phyloP scores from a whole-genome alignment of 2,329 filamentous ascomycete species.

The Coniochaeta prunicola region DNA sequence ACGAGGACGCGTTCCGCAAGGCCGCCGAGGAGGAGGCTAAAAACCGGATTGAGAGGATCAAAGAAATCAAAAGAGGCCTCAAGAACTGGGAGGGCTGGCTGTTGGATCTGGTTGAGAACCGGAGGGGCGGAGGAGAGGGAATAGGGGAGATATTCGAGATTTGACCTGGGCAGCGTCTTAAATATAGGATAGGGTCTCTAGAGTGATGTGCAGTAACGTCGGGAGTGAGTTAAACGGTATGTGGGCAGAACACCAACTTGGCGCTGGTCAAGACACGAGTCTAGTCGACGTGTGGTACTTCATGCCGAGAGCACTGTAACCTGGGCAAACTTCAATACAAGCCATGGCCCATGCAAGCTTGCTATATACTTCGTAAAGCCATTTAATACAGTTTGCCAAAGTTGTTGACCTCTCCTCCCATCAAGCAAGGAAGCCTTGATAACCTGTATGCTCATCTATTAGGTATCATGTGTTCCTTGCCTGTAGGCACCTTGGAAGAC shows the following conservation, averaged over 20 bases:
- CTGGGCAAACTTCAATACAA: neutral
- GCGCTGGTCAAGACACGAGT: neutral
- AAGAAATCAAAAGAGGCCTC: conserved; percentile 54
- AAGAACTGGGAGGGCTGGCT: conserved; percentile 64
- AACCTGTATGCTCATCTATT: neutral
- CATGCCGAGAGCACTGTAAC: neutral
- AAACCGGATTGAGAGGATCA: conserved; percentile 54
- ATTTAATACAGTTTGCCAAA: neutral
- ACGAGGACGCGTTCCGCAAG: conserved; percentile 57
- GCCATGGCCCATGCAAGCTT: neutral
- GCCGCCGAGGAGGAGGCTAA: conserved; percentile 56
- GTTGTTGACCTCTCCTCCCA: neutral
- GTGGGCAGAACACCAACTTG: neutral
- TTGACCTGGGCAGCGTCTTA: conserved; percentile 21
- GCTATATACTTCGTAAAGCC: conserved; percentile 1
- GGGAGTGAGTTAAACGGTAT: neutral
- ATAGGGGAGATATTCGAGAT: conserved; percentile 60
- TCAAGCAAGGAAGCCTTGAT: conserved; percentile 1
- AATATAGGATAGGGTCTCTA: neutral
- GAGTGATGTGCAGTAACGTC: neutral
- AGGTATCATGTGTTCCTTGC: neutral
- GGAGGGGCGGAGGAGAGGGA: conserved; percentile 49
- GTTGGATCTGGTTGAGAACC: conserved; percentile 55
- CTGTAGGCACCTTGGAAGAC: neutral
- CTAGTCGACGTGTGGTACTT: neutral